phyloP scores from a whole-genome alignment of 2,329 filamentous ascomycete species.

The Ophiocordyceps sinensis region DNA sequence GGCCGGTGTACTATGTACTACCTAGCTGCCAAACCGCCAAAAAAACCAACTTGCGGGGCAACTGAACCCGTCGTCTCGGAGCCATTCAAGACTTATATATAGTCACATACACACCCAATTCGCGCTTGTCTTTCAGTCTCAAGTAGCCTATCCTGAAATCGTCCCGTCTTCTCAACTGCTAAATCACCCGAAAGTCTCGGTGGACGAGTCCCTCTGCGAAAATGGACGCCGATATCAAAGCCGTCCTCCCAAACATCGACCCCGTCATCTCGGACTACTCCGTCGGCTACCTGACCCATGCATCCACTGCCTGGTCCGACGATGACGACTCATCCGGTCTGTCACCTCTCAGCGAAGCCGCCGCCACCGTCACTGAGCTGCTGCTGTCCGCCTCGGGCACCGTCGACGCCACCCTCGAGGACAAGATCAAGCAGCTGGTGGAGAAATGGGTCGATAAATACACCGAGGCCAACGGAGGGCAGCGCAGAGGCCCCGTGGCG shows the following conservation, averaged over 20 bases:
- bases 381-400: conserved; percentile 88
- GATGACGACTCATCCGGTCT: conserved; percentile 50
- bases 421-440: conserved; percentile 69
- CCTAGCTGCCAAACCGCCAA: background rate
- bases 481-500: conserved; percentile 57
- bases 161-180: background rate
- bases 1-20: too few relatives aligned
- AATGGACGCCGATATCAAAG: conserved; percentile 83
- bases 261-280: conserved; percentile 84
- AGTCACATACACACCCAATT: too few relatives aligned
- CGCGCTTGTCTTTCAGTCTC: background rate
- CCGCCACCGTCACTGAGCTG: conserved; percentile 70
- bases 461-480: conserved; percentile 56
- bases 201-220: conserved; percentile 3
- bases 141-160: background rate
- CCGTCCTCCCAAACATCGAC: conserved; percentile 75
- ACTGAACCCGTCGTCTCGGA: background rate
- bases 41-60: background rate
- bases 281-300: conserved; percentile 86
- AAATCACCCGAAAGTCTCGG: too few relatives aligned
- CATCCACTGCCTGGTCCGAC: conserved; percentile 72
- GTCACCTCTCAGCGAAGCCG: conserved; percentile 74
- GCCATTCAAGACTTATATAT: background rate
- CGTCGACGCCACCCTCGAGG: conserved; percentile 54
- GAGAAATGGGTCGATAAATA: conserved; percentile 80